These are phyloP conservation scores for Zasmidium cellare DNA, from an alignment of 2,329 filamentous ascomycete species.

Conservation along the genomic window DNA sequence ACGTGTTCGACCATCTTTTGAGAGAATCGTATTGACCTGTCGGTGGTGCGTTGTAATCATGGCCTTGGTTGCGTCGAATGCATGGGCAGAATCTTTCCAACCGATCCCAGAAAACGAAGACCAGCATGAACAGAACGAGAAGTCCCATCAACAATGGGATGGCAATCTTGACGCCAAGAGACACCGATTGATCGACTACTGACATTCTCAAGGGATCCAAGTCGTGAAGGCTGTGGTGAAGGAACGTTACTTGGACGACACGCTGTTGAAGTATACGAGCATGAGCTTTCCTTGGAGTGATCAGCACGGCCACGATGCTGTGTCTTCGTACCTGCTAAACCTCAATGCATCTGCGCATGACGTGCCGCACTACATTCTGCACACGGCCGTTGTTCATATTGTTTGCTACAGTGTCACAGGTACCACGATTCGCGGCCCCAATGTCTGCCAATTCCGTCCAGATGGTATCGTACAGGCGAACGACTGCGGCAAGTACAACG, in stretches of 20 bases:
- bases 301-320: neutral
- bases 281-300: neutral
- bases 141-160: neutral
- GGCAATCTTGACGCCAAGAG: neutral
- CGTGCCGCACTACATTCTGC: too few relatives aligned
- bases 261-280: neutral
- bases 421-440: too few relatives aligned
- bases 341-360: neutral
- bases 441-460: too few relatives aligned
- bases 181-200: neutral
- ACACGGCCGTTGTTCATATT: too few relatives aligned
- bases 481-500: too few relatives aligned
- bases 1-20: slow-evolving; percentile 6
- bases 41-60: slow-evolving; percentile 5
- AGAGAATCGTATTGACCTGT: slow-evolving; percentile 1
- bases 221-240: neutral
- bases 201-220: neutral
- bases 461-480: too few relatives aligned
- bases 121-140: neutral
- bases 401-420: too few relatives aligned
- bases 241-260: neutral
- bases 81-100: neutral
- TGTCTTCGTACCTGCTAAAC: neutral
- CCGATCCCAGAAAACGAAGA: neutral
- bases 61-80: neutral